Evolutionary conservation across 495 filamentous ascomycete species (phyloP).

Genomic region (Penicillium psychrofluorescens): DNA sequence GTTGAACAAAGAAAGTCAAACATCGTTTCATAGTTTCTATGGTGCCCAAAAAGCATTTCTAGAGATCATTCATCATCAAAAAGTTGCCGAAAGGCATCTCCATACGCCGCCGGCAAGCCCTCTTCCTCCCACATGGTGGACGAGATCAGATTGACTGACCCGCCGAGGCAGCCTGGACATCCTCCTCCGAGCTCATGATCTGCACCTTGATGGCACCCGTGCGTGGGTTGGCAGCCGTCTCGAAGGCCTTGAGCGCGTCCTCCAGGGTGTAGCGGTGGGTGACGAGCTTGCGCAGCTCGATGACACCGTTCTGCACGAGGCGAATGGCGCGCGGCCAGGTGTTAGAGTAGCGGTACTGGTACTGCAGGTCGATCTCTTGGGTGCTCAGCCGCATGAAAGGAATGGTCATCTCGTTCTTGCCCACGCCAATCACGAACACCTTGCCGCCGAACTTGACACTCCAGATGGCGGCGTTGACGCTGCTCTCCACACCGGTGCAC

Average conservation of each 20-base stretch:
- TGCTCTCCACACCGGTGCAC: slow-evolving; percentile 90
- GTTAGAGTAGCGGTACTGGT: slow-evolving; percentile 93
- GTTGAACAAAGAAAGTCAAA: not conserved
- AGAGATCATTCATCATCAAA: slow-evolving; percentile 12
- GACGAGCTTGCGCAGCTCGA: slow-evolving; percentile 72
- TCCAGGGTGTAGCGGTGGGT: slow-evolving; percentile 83
- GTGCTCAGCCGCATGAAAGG: slow-evolving; percentile 90
- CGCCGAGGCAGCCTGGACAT: slow-evolving; percentile 36
- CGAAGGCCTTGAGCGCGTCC: slow-evolving; percentile 83
- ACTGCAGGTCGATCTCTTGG: slow-evolving; percentile 86
- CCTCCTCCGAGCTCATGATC: slow-evolving; percentile 54
- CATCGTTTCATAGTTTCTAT: slow-evolving; percentile 10
- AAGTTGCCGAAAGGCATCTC: slow-evolving; percentile 1
- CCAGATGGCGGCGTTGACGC: slow-evolving; percentile 77
- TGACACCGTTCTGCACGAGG: slow-evolving; percentile 71
- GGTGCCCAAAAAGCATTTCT: slow-evolving; percentile 12
- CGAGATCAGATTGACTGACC: slow-evolving; percentile 23
- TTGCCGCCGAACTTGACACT: slow-evolving; percentile 87
- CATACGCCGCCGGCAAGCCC: slow-evolving; percentile 1
- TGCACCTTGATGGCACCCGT: slow-evolving; percentile 94
- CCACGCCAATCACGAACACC: slow-evolving; percentile 89
- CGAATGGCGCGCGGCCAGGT: slow-evolving; percentile 93
- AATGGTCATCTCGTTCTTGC: slow-evolving; percentile 88
- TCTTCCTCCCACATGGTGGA: not conserved
- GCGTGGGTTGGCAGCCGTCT: slow-evolving; percentile 77